phyloP scores from a whole-genome alignment of 176 grass and related monocot species.

The Zea mays region DNA sequence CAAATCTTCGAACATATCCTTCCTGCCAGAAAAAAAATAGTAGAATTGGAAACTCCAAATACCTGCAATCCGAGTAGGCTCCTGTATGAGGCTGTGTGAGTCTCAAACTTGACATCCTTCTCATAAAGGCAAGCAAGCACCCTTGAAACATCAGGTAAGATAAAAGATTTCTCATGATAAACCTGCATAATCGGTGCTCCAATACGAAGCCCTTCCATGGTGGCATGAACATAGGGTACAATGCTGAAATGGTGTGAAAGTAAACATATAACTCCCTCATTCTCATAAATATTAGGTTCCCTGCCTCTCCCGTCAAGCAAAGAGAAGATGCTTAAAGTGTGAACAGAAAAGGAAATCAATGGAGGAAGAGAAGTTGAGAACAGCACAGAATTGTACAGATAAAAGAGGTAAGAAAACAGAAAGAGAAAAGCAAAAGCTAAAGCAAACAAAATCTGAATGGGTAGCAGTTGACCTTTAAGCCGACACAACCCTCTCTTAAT shows the following conservation, averaged over 20 bases:
- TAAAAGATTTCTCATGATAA: conserved; percentile 68
- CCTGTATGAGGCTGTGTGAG: conserved; percentile 38
- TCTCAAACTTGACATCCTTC: conserved; percentile 64
- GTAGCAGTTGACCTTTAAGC: conserved; percentile 8
- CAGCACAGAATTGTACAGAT: conserved; percentile 36
- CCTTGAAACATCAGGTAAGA: conserved; percentile 79
- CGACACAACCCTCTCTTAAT: neutral
- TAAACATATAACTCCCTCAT: conserved; percentile 21
- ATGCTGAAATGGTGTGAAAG: conserved; percentile 26
- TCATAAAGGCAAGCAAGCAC: conserved; percentile 85
- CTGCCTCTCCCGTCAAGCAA: conserved; percentile 66
- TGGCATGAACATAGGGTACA: conserved; percentile 23
- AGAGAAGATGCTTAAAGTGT: conserved; percentile 70
- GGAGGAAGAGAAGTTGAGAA: conserved; percentile 25
- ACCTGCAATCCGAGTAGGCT: conserved; percentile 85
- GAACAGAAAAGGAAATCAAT: conserved; percentile 31
- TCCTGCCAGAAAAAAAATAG: neutral
- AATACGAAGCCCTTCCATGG: conserved; percentile 54
- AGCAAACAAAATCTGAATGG: conserved; percentile 23
- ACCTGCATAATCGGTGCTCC: conserved; percentile 56
- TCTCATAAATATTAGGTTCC: conserved; percentile 48
- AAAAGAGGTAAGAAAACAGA: conserved; percentile 10
- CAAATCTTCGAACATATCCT: conserved; percentile 21
- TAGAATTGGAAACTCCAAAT: conserved; percentile 30
- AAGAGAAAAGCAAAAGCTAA: conserved; percentile 25